Base-by-base conservation (phyloP, 108 stramenopile species). In the Cyclotella baltica region DNA sequence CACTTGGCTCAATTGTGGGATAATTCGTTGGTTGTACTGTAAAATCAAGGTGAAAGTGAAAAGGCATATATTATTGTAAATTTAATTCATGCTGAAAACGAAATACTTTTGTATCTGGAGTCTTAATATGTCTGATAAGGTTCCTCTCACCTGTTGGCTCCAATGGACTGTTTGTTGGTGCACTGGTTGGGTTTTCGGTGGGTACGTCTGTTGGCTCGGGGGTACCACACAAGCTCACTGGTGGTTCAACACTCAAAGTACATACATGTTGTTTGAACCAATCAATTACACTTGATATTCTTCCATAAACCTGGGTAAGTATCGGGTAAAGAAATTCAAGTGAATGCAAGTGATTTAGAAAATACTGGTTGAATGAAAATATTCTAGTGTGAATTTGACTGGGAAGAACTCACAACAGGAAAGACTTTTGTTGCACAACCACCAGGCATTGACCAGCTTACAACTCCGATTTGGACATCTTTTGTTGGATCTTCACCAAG, bases 361-460 rank as follows among this genome's bases (percentile, higher is more conserved):
- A 11, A 35, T 3, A 35, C 35, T 13, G 20, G 16, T 35, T 1
- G 35, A 62, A 16, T 4, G 34, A 62, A 18, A 18, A 25, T 62
- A 62, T n/a, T 34, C 61, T 64, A 23, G 38, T 46, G 5, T 9
- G 25, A n/a, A n/a, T n/a, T n/a, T n/a, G n/a, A n/a, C 9, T 59
- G 58, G 2, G 9, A 19, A 3, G 27, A 25, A 46, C 63, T 64
- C 23, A 64, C 63, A 23, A 64, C 43, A 15, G 63, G 63, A 23
- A 64, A 64, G 6, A 64, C 63, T 64, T 64, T 64, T 25, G 63
- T 64, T 43, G 63, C 63, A 23, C 63, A 64, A 4, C 63, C 63
- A 64, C 15, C 38, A 64, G 63, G 63, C 63, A 64, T 47, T 15
- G 63, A 64, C 63, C 63, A 64, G 13, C 63, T 64, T 20, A 64